A percentile compares a stretch with the other conserved stretches of the same genome.
These are phyloP conservation scores for Andrographis paniculata DNA, from an alignment of 305 asterid species.

Conservation along the genomic window DNA sequence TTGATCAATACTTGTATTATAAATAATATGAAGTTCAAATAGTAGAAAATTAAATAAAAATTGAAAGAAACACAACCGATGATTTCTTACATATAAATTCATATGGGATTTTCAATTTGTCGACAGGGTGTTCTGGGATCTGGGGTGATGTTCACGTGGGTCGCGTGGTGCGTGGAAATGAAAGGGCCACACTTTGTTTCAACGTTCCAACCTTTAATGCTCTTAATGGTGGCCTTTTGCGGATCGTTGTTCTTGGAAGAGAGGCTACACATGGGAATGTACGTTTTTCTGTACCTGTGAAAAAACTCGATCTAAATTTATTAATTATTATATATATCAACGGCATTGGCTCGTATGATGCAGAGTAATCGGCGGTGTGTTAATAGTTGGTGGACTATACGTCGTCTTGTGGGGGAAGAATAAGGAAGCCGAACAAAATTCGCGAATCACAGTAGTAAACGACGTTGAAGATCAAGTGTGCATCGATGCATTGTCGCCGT, in stretches of 20 bases:
- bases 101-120: neutral
- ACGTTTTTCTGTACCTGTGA: no score
- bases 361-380: slow-evolving; percentile 53
- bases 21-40: no score
- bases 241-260: slow-evolving; percentile 61
- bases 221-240: slow-evolving; percentile 49
- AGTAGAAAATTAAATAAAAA: no score
- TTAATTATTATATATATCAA: no score
- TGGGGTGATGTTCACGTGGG: slow-evolving; percentile 36
- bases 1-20: no score
- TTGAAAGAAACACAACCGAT: no score
- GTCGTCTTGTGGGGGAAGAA: slow-evolving; percentile 60
- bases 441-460: no score
- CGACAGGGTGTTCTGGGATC: slow-evolving; percentile 57
- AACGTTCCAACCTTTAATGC: slow-evolving; percentile 53
- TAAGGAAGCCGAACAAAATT: slow-evolving; percentile 29
- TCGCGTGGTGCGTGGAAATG: slow-evolving; percentile 41
- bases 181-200: slow-evolving; percentile 72
- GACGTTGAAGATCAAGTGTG: no score
- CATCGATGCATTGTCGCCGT: no score
- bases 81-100: no score
- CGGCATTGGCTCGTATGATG: neutral
- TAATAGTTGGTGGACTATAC: slow-evolving; percentile 49
- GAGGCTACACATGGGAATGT: slow-evolving; percentile 56
- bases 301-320: no score